Evolutionary conservation across 2,329 filamentous ascomycete species (phyloP).

Genomic region (Claviceps fusiformis): DNA sequence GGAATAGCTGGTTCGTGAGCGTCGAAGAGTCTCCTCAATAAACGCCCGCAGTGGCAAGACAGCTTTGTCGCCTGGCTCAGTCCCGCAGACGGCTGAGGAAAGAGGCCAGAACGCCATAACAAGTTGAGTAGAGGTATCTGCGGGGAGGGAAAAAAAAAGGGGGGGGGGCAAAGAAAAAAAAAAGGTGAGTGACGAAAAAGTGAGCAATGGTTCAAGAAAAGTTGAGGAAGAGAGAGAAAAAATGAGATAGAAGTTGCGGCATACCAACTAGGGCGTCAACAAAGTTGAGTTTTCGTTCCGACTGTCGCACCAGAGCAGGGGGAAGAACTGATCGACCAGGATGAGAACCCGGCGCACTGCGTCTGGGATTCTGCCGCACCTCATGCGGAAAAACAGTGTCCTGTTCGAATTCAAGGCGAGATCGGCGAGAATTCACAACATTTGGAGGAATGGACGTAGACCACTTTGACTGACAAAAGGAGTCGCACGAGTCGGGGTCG

Average conservation of each 20-base stretch:
- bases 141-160: not conserved
- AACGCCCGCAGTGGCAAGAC: slow-evolving; percentile 87
- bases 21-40: slow-evolving; percentile 90
- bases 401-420: slow-evolving; percentile 16
- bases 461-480: slow-evolving; percentile 23
- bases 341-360: slow-evolving; percentile 39
- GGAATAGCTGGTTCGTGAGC: slow-evolving; percentile 93
- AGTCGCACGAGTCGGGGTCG: slow-evolving; percentile 35
- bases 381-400: slow-evolving; percentile 43
- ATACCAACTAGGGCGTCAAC: slow-evolving; percentile 97
- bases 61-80: slow-evolving; percentile 57
- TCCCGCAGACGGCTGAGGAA: slow-evolving; percentile 65
- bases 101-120: slow-evolving; percentile 95
- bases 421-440: slow-evolving; percentile 12
- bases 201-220: not conserved
- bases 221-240: not conserved
- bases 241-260: slow-evolving; percentile 27
- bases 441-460: slow-evolving; percentile 10
- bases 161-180: too few relatives aligned
- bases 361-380: slow-evolving; percentile 50
- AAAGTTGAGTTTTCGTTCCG: slow-evolving; percentile 86
- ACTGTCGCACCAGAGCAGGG: slow-evolving; percentile 69
- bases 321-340: slow-evolving; percentile 45
- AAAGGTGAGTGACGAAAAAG: not conserved
- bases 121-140: slow-evolving; percentile 95